Percentiles rank a stretch among this genome's conserved stretches.
Conservation (phyloP, 495 filamentous ascomycete species). For the Tirmania nivea region DNA sequence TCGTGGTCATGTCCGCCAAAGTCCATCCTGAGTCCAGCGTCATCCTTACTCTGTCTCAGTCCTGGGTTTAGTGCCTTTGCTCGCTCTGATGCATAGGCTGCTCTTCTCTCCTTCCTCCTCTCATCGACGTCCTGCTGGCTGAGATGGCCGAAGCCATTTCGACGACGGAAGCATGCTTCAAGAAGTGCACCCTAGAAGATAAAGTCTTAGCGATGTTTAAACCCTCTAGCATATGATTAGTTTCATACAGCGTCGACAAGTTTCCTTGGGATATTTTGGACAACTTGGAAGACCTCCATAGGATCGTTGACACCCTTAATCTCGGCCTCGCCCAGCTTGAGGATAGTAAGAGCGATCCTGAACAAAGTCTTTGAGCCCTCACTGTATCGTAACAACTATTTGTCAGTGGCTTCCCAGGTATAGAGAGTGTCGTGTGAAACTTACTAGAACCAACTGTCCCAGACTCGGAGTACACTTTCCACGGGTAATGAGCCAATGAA, state of each 20-base stretch:
- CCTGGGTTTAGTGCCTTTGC: not conserved
- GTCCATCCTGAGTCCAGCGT: not conserved
- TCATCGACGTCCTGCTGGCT: constrained; percentile 45
- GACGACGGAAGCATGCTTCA: constrained; percentile 54
- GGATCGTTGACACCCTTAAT: constrained; percentile 64
- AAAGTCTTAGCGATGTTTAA: too few relatives aligned
- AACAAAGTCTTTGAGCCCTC: constrained; percentile 94
- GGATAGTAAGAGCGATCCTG: constrained; percentile 71
- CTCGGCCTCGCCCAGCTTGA: constrained; percentile 70
- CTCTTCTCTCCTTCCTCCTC: constrained; percentile 35
- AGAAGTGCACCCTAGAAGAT: constrained; percentile 36
- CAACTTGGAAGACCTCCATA: constrained; percentile 90
- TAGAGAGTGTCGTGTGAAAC: not conserved
- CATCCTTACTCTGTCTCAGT: not conserved
- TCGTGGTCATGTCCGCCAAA: not conserved
- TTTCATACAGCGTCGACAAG: constrained; percentile 41
- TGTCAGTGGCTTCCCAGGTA: not conserved
- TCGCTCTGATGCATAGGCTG: not conserved
- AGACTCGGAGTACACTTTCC: constrained; percentile 75
- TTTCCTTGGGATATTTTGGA: constrained; percentile 68
- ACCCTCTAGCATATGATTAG: not conserved
- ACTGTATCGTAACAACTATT: constrained; percentile 6
- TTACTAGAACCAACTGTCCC: constrained; percentile 78
- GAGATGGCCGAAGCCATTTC: constrained; percentile 67
- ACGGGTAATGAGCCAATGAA: constrained; percentile 85